These are phyloP conservation scores for Cutaneotrichosporon daszewskae DNA, from an alignment of 1,284 basidiomycete species.

Conservation along the genomic window DNA sequence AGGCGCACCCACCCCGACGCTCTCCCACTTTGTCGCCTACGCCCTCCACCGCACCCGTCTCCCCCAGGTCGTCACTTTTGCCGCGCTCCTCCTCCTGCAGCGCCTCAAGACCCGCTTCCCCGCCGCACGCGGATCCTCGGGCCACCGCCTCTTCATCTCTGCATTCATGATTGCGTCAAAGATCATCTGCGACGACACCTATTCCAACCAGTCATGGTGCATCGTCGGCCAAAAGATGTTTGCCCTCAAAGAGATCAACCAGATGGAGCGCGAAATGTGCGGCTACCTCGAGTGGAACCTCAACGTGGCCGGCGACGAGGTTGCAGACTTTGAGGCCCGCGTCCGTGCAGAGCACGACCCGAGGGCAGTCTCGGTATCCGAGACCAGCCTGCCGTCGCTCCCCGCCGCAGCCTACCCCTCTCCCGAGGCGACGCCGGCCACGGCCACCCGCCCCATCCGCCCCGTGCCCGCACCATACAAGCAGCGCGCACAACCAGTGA, in stretches of 20 bases:
- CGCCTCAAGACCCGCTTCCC: constrained; percentile 86
- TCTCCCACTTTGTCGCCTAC: constrained; percentile 81
- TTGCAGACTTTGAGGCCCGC: constrained; percentile 35
- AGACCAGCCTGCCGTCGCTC: background rate
- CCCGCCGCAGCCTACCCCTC: constrained; percentile 36
- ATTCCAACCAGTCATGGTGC: constrained; percentile 92
- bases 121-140: constrained; percentile 82
- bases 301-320: constrained; percentile 41
- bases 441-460: constrained; percentile 34
- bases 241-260: constrained; percentile 81
- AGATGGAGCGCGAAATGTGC: constrained; percentile 94
- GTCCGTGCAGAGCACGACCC: constrained; percentile 39
- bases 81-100: constrained; percentile 75
- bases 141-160: constrained; percentile 83
- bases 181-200: constrained; percentile 85
- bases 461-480: constrained; percentile 25
- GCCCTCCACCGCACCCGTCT: constrained; percentile 82
- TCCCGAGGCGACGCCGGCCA: constrained; percentile 39
- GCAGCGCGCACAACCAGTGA: constrained; percentile 4
- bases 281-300: constrained; percentile 87
- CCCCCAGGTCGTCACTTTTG: constrained; percentile 73
- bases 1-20: constrained; percentile 51
- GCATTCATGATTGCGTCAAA: constrained; percentile 78
- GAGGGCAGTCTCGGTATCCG: too few species aligned
- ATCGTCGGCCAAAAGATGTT: constrained; percentile 92